Evolutionary conservation across 257 asterid species (phyloP).

Genomic region (Paraleonurus japonicus): DNA sequence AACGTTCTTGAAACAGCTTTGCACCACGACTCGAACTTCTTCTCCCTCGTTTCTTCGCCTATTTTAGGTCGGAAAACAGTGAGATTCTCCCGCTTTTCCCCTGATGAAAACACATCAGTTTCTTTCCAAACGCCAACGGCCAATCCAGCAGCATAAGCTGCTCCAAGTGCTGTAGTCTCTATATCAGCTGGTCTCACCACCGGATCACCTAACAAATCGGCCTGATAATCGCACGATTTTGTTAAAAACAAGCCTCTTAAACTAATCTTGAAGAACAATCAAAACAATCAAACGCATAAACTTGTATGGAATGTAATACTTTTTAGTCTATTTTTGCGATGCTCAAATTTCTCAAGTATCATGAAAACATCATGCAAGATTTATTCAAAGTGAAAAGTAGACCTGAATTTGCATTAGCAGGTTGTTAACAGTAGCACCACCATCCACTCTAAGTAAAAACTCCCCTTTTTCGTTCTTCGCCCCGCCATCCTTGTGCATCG

Average conservation of each 20-base stretch:
- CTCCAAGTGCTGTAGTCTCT: constrained; percentile 97
- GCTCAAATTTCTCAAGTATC: too few relatives aligned
- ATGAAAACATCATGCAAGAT: too few relatives aligned
- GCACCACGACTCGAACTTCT: constrained; percentile 88
- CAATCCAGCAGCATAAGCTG: constrained; percentile 94
- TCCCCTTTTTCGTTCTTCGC: constrained; percentile 51
- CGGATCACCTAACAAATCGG: constrained; percentile 73
- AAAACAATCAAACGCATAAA: background rate
- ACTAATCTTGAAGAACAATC: background rate
- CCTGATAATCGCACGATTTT: constrained; percentile 38
- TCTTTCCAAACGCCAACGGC: constrained; percentile 87
- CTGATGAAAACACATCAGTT: constrained; percentile 55
- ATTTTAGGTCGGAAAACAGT: constrained; percentile 52
- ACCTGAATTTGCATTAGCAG: constrained; percentile 98
- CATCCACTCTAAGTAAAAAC: constrained; percentile 86
- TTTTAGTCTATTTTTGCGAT: too few relatives aligned
- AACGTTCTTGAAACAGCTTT: constrained; percentile 75
- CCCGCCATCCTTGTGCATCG: constrained; percentile 91
- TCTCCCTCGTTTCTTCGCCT: constrained; percentile 59
- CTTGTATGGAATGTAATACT: too few relatives aligned
- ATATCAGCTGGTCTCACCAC: constrained; percentile 85
- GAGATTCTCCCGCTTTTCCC: constrained; percentile 52
- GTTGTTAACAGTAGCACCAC: constrained; percentile 89
- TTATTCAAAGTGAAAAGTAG: constrained; percentile 2
- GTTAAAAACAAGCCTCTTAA: background rate